A percentile compares a stretch with the other conserved stretches of the same genome.
Evolutionary conservation across 176 grass and related monocot species (phyloP).

Genomic region (Saccharum spontaneum): DNA sequence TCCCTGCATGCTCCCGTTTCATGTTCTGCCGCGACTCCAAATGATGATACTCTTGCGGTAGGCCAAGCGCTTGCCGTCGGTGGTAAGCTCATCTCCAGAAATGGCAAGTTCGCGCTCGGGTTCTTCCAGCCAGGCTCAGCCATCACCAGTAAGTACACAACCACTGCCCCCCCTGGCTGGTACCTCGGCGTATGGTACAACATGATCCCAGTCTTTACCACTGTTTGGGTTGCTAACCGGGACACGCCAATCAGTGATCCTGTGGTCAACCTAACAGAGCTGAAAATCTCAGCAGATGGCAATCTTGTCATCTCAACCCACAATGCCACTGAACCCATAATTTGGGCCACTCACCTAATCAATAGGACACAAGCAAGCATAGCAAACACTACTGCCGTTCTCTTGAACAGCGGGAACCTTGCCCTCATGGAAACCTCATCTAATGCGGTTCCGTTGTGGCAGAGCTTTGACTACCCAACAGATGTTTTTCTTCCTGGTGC

Average conservation of each 20-base stretch:
- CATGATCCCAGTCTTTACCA: neutral
- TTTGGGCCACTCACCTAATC: too few species aligned
- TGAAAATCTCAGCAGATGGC: neutral
- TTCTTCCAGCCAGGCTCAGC: conserved; percentile 31
- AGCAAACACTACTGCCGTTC: neutral
- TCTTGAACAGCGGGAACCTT: neutral
- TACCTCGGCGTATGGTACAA: neutral
- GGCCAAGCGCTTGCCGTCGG: neutral
- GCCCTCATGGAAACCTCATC: neutral
- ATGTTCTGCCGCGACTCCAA: neutral
- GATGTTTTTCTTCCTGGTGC: neutral
- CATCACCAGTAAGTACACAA: neutral
- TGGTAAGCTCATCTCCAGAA: conserved; percentile 22
- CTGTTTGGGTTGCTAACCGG: neutral
- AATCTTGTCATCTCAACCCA: neutral
- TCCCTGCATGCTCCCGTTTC: neutral
- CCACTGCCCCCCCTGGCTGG: neutral
- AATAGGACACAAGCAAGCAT: too few species aligned
- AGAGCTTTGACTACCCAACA: neutral
- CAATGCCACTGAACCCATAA: too few species aligned
- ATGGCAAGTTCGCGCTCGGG: conserved; percentile 42
- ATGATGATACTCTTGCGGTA: neutral
- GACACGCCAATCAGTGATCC: neutral
- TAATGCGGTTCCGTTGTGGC: neutral
- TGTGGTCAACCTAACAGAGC: neutral